Evolutionary conservation across 2,329 filamentous ascomycete genomes (phyloP).

Genomic region (Aureobasidium sp.): DNA sequence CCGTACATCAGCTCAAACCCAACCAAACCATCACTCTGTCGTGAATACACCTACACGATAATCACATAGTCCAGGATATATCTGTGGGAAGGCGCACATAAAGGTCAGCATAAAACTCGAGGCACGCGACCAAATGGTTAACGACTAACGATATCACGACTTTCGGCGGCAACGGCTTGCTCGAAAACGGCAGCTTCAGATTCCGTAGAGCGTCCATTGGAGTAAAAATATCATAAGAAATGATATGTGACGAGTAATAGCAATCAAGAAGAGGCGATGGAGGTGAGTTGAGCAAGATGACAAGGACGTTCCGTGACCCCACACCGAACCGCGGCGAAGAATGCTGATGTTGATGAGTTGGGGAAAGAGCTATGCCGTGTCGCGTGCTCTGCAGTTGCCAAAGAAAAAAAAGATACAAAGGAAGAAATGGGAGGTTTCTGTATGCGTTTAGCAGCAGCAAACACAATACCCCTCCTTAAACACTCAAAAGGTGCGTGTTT

Average conservation of each 20-base stretch:
- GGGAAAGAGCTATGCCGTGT: neutral
- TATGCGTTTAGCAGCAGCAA: neutral
- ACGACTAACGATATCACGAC: conserved; percentile 47
- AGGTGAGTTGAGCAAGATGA: neutral
- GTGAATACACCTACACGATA: conserved; percentile 41
- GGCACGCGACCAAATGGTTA: neutral
- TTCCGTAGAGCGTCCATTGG: neutral
- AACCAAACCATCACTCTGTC: neutral
- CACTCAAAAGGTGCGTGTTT: conserved; percentile 1
- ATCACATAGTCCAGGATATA: conserved; percentile 55
- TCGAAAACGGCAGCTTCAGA: conserved; percentile 46
- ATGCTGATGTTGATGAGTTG: neutral
- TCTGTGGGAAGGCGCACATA: no score
- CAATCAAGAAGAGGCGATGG: neutral
- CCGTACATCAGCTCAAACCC: neutral
- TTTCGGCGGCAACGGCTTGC: conserved; percentile 44
- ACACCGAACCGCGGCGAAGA: neutral
- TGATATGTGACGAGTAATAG: neutral
- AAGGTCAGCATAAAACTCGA: no score
- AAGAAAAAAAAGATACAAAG: neutral
- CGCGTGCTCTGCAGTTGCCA: neutral
- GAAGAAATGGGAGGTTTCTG: neutral
- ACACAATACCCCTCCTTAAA: neutral
- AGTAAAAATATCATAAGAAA: neutral
- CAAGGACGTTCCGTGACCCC: conserved; percentile 1